phyloP scores from a whole-genome alignment of 1,284 basidiomycete genomes.

The Cryptococcus wingfieldii region DNA sequence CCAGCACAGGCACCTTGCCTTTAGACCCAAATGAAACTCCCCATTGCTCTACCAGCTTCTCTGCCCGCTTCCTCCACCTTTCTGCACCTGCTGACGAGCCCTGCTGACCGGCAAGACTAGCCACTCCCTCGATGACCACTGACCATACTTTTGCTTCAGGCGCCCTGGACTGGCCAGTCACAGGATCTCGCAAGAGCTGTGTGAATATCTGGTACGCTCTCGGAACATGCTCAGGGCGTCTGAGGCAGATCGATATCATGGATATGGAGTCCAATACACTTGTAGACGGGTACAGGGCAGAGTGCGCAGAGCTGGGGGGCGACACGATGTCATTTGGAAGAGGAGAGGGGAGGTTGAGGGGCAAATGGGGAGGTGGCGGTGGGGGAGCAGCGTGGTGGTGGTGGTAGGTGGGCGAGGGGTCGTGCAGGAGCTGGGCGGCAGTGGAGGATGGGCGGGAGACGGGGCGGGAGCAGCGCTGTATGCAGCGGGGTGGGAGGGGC shows the following conservation, averaged over 20 bases:
- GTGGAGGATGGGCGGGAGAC: slow-evolving; percentile 2
- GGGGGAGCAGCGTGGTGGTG: slow-evolving; percentile 5
- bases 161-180: slow-evolving; percentile 10
- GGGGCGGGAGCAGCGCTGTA: not conserved
- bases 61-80: slow-evolving; percentile 23
- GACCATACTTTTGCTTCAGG: slow-evolving; percentile 45
- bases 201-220: slow-evolving; percentile 46
- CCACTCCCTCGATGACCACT: slow-evolving; percentile 38
- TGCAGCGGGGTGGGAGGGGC: not conserved
- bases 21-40: slow-evolving; percentile 17
- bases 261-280: slow-evolving; percentile 40
- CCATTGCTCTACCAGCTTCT: slow-evolving; percentile 30
- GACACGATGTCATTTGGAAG: slow-evolving; percentile 25
- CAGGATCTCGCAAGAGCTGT: slow-evolving; percentile 32
- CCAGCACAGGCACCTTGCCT: slow-evolving; percentile 13
- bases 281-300: slow-evolving; percentile 37
- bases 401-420: slow-evolving; percentile 11
- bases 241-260: slow-evolving; percentile 46
- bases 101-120: slow-evolving; percentile 17
- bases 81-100: not conserved
- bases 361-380: slow-evolving; percentile 3
- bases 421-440: slow-evolving; percentile 8
- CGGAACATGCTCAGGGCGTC: slow-evolving; percentile 38
- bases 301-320: slow-evolving; percentile 15
- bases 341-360: slow-evolving; percentile 24